Base-by-base conservation (phyloP, 2,329 filamentous ascomycete genomes). In the Pseudocercospora eumusae region DNA sequence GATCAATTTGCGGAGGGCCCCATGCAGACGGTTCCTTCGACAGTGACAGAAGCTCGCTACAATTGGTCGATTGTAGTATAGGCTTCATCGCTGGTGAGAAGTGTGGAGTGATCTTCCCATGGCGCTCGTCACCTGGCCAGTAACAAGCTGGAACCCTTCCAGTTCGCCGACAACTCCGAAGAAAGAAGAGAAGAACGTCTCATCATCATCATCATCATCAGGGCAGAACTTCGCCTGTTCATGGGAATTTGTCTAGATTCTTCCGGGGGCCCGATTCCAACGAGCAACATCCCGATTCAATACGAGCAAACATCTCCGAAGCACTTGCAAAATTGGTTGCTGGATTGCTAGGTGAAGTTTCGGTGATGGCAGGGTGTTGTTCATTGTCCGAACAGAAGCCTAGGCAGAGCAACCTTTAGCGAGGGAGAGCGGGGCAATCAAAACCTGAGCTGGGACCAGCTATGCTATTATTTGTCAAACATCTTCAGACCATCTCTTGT, bases 1-100 rank as follows among this genome's bases (percentile, higher is more conserved):
- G 66, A 70, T 64, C 68, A 69, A 57, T 64, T 65, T 69, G 68
- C 65, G 65, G 65, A 68, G 65, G 52, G 45, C 36, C 25, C 50
- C 60, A 54, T 56, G 53, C 50, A 54, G 45, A 57, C 49, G 44
- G 20, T 50, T 58, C 59, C 59, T 59, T 59, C 61, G 64, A 66
- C 64, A 60, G 54, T 52, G 44, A 55, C 33, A 56, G 21, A 52
- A 45, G 31, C 45, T 13, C 28, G 52, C 10, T 45, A 36, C 61
- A 49, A 68, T 69, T 70, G 65, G 68, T 27, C 25, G 23, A 42
- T 9, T n/a, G 20, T 8, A 13, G 27, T 13, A 40, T 65, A 64
- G 61, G 47, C 58, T 67, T 63, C 58, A 45, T 31, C n/a, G 28
- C 56, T 60, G 52, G 28, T 64, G 56, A 61, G 57, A 52, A 55